These are phyloP conservation scores for Coemansia linderi DNA, from an alignment of 371 early-diverging fungal species.

Conservation along the genomic window DNA sequence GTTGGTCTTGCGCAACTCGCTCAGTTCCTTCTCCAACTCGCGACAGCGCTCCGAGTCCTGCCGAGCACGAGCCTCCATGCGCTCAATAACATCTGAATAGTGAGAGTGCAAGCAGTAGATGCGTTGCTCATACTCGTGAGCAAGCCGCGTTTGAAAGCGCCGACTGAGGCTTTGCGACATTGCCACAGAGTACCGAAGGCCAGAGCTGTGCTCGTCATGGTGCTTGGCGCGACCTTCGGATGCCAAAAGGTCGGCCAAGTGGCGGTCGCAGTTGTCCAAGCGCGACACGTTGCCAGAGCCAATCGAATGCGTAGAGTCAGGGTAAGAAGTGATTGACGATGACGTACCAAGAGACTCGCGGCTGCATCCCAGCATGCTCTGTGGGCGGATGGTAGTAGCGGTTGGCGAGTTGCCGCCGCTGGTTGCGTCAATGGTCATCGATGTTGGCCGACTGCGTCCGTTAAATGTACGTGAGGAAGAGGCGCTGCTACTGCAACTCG, in stretches of 20 bases:
- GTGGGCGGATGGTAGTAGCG: constrained; percentile 6
- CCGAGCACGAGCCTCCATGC: constrained; percentile 36
- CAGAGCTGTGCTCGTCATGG: not conserved
- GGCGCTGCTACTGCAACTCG: constrained; percentile 17
- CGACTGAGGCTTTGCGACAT: constrained; percentile 46
- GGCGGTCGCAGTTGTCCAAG: constrained; percentile 6
- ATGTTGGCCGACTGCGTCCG: constrained; percentile 19
- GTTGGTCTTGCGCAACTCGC: constrained; percentile 26
- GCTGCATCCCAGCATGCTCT: constrained; percentile 26
- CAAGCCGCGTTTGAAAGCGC: constrained; percentile 39
- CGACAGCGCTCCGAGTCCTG: constrained; percentile 26
- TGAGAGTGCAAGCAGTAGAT: constrained; percentile 51
- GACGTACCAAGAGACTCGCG: constrained; percentile 17
- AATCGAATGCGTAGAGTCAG: constrained; percentile 6
- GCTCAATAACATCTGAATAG: constrained; percentile 43
- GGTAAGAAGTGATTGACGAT: not conserved
- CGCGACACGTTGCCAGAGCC: not conserved
- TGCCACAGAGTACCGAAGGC: constrained; percentile 40
- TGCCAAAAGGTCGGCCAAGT: constrained; percentile 1
- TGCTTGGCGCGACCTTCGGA: not conserved
- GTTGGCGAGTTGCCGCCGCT: constrained; percentile 12
- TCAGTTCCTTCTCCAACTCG: constrained; percentile 23
- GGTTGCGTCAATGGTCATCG: constrained; percentile 8
- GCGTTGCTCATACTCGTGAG: constrained; percentile 51
- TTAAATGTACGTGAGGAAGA: constrained; percentile 22